phyloP scores from a whole-genome alignment of 2,329 filamentous ascomycete species.

The Colletotrichum brevisporum region DNA sequence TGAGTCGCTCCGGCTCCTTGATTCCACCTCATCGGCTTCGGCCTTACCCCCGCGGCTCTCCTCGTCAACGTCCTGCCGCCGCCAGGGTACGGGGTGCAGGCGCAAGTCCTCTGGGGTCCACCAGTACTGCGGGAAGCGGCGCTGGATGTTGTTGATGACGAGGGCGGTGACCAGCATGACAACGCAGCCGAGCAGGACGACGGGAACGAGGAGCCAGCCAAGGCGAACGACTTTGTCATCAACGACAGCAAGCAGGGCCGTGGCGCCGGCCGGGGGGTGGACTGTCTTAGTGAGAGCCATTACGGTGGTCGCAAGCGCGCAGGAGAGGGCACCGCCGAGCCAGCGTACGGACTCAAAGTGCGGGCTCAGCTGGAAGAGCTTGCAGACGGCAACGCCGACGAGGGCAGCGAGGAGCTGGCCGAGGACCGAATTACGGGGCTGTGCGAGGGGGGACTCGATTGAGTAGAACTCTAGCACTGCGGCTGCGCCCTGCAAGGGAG shows the following conservation, averaged over 20 bases:
- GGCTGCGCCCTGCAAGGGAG: conserved; percentile 71
- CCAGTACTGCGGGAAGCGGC: conserved; percentile 79
- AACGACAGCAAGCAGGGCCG: conserved; percentile 77
- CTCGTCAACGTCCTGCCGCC: conserved; percentile 3
- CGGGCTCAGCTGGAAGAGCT: conserved; percentile 71
- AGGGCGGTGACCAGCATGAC: conserved; percentile 76
- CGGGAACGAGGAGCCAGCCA: conserved; percentile 78
- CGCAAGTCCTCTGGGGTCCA: conserved; percentile 65
- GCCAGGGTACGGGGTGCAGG: conserved; percentile 24
- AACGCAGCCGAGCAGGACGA: conserved; percentile 71
- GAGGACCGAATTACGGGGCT: conserved; percentile 78
- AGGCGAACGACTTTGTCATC: conserved; percentile 67
- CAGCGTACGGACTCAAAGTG: conserved; percentile 68
- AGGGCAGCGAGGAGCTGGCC: conserved; percentile 76
- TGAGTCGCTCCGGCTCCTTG: conserved; percentile 20
- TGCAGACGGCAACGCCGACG: conserved; percentile 73
- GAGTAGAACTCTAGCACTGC: conserved; percentile 82
- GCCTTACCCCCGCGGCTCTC: conserved; percentile 10
- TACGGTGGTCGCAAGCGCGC: conserved; percentile 71
- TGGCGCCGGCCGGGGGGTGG: conserved; percentile 82
- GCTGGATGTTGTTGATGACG: conserved; percentile 78
- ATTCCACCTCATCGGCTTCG: conserved; percentile 6
- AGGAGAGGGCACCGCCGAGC: conserved; percentile 76
- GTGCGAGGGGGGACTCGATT: conserved; percentile 79
- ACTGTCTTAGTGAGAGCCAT: conserved; percentile 81